These are phyloP conservation scores for Cucurbitaria berberidis DNA, from an alignment of 2,329 filamentous ascomycete genomes.

Conservation along the genomic window DNA sequence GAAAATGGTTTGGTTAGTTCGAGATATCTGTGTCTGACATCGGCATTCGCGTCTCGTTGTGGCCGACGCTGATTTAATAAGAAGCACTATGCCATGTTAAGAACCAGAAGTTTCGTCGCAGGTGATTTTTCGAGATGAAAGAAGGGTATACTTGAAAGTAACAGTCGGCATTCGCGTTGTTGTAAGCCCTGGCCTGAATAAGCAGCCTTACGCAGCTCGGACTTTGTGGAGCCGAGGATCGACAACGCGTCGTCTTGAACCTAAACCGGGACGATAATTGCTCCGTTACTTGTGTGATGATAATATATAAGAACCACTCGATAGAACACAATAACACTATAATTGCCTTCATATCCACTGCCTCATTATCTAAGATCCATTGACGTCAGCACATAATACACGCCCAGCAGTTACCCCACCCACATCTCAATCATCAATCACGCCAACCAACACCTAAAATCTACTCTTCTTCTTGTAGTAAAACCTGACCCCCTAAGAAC, in stretches of 20 bases:
- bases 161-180: slow-evolving; percentile 3
- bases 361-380: neutral
- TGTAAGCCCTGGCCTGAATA: neutral
- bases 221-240: slow-evolving; percentile 12
- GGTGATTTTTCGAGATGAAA: neutral
- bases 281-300: neutral
- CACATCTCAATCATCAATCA: neutral
- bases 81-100: neutral
- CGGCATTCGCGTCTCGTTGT: neutral
- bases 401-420: neutral
- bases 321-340: neutral
- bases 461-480: neutral
- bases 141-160: neutral
- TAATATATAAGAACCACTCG: neutral
- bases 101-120: neutral
- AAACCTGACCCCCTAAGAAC: neutral
- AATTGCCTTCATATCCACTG: neutral
- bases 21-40: neutral
- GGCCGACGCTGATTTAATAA: neutral
- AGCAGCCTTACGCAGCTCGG: slow-evolving; percentile 6
- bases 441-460: neutral
- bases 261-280: neutral
- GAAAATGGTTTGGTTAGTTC: too few species aligned
- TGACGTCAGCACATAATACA: neutral
- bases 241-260: neutral